Percentiles rank a stretch among this genome's conserved stretches.
Conservation (phyloP, 2,329 filamentous ascomycete genomes). For the Alternaria viburni region DNA sequence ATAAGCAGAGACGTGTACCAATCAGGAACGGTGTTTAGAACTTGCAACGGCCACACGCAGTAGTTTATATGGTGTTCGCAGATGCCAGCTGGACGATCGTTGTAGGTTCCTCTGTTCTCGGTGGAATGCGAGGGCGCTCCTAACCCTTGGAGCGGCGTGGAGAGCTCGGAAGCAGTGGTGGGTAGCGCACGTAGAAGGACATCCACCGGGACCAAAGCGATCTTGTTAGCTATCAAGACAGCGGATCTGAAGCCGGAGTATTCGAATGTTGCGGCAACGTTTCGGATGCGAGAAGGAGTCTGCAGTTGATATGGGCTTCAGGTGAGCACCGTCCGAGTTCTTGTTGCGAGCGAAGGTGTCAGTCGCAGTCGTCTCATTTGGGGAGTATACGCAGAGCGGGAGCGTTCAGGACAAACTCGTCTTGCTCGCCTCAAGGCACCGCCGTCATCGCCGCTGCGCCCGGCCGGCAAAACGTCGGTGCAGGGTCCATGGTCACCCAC, state of each 20-base stretch:
- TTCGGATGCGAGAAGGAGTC: too few relatives aligned
- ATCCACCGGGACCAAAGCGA: neutral
- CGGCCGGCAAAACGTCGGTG: neutral
- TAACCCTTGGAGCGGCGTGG: neutral
- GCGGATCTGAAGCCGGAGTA: neutral
- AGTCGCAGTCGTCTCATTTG: too few relatives aligned
- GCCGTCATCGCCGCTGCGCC: neutral
- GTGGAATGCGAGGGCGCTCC: neutral
- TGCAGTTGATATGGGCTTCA: too few relatives aligned
- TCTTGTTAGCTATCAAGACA: neutral
- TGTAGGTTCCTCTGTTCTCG: neutral
- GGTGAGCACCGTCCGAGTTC: too few relatives aligned
- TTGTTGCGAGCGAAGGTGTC: neutral
- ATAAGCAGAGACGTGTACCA: neutral
- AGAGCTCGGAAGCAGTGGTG: neutral
- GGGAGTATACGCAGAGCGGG: too few relatives aligned
- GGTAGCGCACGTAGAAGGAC: neutral
- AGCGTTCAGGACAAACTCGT: too few relatives aligned
- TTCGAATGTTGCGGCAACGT: too few relatives aligned
- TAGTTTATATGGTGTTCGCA: accelerated
- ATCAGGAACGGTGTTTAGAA: neutral
- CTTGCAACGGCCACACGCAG: neutral
- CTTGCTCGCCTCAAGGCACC: too few relatives aligned
- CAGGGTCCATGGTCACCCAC: neutral
- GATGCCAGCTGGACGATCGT: neutral